Base-by-base conservation (phyloP, 805 yeast species). In the Alloascoidea hylecoeti region DNA sequence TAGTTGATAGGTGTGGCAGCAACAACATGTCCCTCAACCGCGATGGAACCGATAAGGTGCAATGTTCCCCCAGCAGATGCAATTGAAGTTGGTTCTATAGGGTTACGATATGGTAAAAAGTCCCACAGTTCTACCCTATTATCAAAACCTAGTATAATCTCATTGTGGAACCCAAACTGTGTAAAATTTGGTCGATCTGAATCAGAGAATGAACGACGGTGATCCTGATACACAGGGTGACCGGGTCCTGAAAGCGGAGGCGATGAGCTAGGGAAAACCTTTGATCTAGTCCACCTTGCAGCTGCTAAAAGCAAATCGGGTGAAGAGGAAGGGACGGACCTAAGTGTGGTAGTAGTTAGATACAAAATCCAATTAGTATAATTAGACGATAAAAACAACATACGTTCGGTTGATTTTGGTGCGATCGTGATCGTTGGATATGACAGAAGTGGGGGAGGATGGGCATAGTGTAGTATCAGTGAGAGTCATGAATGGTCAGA, bases 271-370 rank as follows among this genome's bases (percentile, higher is more conserved):
- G 44, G 16, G 35, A 46, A 44, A 36, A 47, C 35, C 5, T 39
- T 39, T 17, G 43, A 39, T 27, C 37, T 39, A 13, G 50, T 46
- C 50, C 50, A 47, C 23, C 36, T 34, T 4, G 48, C 41, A 3
- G 49, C 50, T 16, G 46, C 35, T 4, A 44, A 16, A 28, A 46
- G 36, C 18, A 46, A 40, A 16, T 42, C 43, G 5, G 30, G n/a
- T 9, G 30, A 23, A n/a, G 30, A 23, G 9, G 30, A 9, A 9
- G 30, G n/a, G 9, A 23, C n/a, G n/a, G 30, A 23, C n/a, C 30
- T 23, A n/a, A n/a, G 9, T 23, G 30, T 23, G 30, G 9, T 23
- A 23, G 30, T 23, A 23, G 13, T 9, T 9, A 23, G 30, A n/a
- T n/a, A 23, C 9, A 23, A n/a, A 23, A n/a, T 9, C 30, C 9